Evolutionary conservation across 2,329 filamentous ascomycete genomes (phyloP), one percentile per base, ranked within the genome.

Genomic region (Ascochyta lentis): DNA sequence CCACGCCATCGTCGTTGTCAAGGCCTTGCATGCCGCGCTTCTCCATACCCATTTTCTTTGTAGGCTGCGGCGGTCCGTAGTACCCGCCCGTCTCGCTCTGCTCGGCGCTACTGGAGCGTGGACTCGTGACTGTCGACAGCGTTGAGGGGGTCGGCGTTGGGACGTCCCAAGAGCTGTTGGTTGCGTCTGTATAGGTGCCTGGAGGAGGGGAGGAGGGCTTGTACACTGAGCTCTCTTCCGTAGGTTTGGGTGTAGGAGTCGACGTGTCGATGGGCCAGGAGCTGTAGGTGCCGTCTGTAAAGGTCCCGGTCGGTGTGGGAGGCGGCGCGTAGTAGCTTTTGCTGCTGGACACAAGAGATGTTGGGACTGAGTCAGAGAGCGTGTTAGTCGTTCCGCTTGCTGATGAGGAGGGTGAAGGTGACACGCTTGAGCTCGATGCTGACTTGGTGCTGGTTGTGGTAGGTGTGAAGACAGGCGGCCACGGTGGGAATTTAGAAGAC

Each of bases 341-440:
- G n/a, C 22, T 46, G 2, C 26, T 33, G 2, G 35, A 22, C 16
- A 5, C 39, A n/a, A 54, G 48, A 7, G 51, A 54, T 0, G 51
- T 54, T 0, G 45, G 51, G 22, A 42, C 15, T 6, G 51, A 22
- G 40, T 54, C 45, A 10, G 51, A 54, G 35, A 55, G 52, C 0
- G 48, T 51, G 39, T 43, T 50, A 10, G 39, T 50, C 4, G 39
- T 33, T 10, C 27, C 13, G 15, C 24, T 15, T 27, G 43, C 31
- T 3, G 39, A 16, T 6, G 33, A 38, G 6, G 26, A 43, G 3
- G 19, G 7, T 2, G 37, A 37, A 2, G 43, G 29, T 1, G 37
- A 33, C 13, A 43, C 1, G 38, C 10, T 31, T 13, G 29, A 13
- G 29, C 29, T 31, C 12, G 29, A 31, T 31, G 29, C 1, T 1